phyloP scores from a whole-genome alignment of 805 yeast genomes.

The Metschnikowia dekortorum region DNA sequence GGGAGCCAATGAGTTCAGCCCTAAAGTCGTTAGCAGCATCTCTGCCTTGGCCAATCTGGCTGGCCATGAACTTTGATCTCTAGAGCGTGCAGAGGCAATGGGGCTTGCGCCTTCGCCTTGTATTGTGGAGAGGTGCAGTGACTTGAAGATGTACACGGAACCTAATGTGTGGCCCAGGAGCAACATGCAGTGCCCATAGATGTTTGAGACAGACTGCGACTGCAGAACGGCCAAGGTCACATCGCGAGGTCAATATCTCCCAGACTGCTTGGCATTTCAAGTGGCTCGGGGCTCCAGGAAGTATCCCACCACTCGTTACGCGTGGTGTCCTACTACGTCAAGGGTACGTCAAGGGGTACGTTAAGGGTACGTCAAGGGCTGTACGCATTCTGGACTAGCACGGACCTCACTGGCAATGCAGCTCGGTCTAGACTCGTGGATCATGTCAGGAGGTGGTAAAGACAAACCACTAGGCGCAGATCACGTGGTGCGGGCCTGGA shows the following conservation, averaged over 20 bases:
- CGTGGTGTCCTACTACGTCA: slow-evolving; percentile 58
- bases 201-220: slow-evolving; percentile 36
- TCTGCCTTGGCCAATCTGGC: slow-evolving; percentile 41
- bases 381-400: slow-evolving; percentile 30
- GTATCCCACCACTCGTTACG: slow-evolving; percentile 46
- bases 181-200: slow-evolving; percentile 18
- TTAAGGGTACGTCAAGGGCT: background rate
- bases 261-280: slow-evolving; percentile 57
- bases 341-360: slow-evolving; percentile 36
- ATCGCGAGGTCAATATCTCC: slow-evolving; percentile 51
- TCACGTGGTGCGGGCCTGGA: background rate
- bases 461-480: slow-evolving; percentile 4
- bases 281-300: slow-evolving; percentile 53
- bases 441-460: slow-evolving; percentile 41
- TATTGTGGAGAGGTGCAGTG: slow-evolving; percentile 25
- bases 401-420: slow-evolving; percentile 60
- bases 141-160: slow-evolving; percentile 41
- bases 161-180: slow-evolving; percentile 50
- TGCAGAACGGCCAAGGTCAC: slow-evolving; percentile 31
- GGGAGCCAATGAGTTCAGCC: slow-evolving; percentile 24
- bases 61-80: slow-evolving; percentile 22
- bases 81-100: slow-evolving; percentile 47
- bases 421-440: slow-evolving; percentile 48
- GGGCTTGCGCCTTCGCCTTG: slow-evolving; percentile 12
- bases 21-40: slow-evolving; percentile 40